phyloP scores from a whole-genome alignment of 1,284 basidiomycete genomes.

The Rhodofomes roseus region DNA sequence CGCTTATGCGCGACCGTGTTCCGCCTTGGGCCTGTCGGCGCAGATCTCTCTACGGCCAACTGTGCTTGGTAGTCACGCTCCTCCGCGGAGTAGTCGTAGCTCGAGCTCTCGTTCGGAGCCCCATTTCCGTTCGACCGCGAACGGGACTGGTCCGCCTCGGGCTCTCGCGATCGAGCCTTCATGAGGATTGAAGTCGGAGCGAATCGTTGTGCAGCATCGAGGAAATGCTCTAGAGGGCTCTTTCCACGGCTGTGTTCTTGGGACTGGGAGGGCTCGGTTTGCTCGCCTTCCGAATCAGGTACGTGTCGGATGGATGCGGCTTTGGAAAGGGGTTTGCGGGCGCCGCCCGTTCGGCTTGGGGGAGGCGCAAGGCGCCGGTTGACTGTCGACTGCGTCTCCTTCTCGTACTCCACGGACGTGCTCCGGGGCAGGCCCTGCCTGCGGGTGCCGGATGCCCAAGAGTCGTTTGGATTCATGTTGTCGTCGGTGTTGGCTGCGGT shows the following conservation, averaged over 20 bases:
- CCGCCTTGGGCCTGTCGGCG: conserved; percentile 10
- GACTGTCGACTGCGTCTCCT: conserved; percentile 50
- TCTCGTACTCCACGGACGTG: conserved; percentile 76
- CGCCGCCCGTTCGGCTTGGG: conserved; percentile 36
- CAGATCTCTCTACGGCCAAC: conserved; percentile 30
- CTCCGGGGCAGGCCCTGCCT: conserved; percentile 54
- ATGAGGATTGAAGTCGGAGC: conserved; percentile 56
- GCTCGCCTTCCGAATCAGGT: conserved; percentile 66
- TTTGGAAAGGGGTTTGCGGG: conserved; percentile 41
- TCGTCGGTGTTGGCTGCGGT: conserved; percentile 55
- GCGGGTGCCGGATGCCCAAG: conserved; percentile 62
- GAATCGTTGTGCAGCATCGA: conserved; percentile 51
- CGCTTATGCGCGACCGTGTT: conserved; percentile 40
- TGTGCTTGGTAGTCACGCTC: conserved; percentile 49
- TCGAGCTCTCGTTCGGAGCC: conserved; percentile 41
- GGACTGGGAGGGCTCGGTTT: conserved; percentile 23
- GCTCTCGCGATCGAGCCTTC: conserved; percentile 53
- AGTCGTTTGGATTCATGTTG: conserved; percentile 47
- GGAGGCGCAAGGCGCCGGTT: conserved; percentile 55
- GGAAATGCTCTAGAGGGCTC: conserved; percentile 57
- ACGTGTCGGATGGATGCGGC: conserved; percentile 45
- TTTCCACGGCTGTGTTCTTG: conserved; percentile 42
- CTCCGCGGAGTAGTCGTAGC: conserved; percentile 76
- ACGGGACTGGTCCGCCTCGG: conserved; percentile 31
- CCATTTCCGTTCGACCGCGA: conserved; percentile 30